A percentile compares a stretch with the other conserved stretches of the same genome.
These are phyloP conservation scores for Lipomyces sp. DNA, from an alignment of 805 yeast species.

Conservation along the genomic window DNA sequence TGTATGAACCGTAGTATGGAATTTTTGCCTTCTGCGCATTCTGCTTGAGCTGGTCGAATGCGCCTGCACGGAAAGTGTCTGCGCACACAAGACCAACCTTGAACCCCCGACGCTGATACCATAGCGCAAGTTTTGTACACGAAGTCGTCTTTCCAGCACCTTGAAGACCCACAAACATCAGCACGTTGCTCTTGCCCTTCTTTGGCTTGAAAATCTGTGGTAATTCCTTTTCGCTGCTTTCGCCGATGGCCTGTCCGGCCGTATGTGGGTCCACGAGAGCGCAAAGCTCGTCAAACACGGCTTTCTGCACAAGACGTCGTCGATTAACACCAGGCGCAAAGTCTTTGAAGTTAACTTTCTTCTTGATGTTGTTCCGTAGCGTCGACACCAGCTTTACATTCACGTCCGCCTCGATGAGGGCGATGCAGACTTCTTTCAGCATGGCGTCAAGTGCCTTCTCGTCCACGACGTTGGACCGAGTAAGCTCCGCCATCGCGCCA, in stretches of 20 bases:
- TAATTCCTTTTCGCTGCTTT: conserved; percentile 6
- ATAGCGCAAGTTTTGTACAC: conserved; percentile 88
- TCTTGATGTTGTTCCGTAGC: conserved; percentile 67
- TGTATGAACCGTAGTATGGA: conserved; percentile 91
- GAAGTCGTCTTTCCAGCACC: conserved; percentile 99
- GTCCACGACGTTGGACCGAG: conserved; percentile 54
- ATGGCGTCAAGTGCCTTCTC: conserved; percentile 65
- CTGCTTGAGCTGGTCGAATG: conserved; percentile 96
- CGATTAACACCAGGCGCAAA: conserved; percentile 61
- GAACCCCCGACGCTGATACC: conserved; percentile 87
- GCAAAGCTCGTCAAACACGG: conserved; percentile 90
- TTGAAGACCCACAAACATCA: conserved; percentile 97
- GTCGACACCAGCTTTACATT: conserved; percentile 78
- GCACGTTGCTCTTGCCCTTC: conserved; percentile 72
- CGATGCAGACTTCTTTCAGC: conserved; percentile 86
- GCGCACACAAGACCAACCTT: conserved; percentile 98
- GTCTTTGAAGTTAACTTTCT: conserved; percentile 51
- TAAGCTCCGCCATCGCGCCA: conserved; percentile 63
- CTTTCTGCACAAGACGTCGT: conserved; percentile 79
- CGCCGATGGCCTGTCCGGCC: not conserved
- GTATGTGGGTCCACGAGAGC: conserved; percentile 68
- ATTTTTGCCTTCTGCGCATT: conserved; percentile 93
- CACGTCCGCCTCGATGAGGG: conserved; percentile 90
- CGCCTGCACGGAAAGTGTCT: conserved; percentile 99
- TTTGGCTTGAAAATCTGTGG: conserved; percentile 63